phyloP scores from a whole-genome alignment of 2,329 filamentous ascomycete genomes.

The Trichoderma guizhouense region DNA sequence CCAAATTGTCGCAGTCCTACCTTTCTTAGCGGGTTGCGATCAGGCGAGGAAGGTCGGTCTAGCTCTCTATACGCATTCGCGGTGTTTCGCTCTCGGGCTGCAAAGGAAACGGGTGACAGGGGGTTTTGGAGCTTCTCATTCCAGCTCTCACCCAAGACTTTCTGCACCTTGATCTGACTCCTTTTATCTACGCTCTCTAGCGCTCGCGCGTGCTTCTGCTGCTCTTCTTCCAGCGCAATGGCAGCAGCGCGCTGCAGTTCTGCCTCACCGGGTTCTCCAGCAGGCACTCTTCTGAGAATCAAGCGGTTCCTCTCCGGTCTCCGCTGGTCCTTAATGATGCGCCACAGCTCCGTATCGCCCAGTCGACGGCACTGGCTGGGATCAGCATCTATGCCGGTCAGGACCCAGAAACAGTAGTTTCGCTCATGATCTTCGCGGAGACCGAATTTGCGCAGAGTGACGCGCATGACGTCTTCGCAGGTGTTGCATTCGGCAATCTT shows the following conservation, averaged over 20 bases:
- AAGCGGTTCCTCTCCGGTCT: conserved; percentile 85
- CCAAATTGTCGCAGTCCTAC: conserved; percentile 75
- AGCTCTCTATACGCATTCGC: conserved; percentile 57
- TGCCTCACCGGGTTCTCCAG: conserved; percentile 80
- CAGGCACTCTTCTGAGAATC: conserved; percentile 88
- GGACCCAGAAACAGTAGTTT: conserved; percentile 95
- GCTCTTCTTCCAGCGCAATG: conserved; percentile 84
- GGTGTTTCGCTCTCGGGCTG: conserved; percentile 66
- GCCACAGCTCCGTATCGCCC: conserved; percentile 82
- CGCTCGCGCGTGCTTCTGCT: conserved; percentile 64
- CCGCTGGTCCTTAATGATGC: conserved; percentile 82
- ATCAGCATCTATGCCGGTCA: conserved; percentile 81
- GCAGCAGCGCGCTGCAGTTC: conserved; percentile 84
- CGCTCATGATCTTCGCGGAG: conserved; percentile 87
- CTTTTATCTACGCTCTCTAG: conserved; percentile 66
- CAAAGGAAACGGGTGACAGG: conserved; percentile 73
- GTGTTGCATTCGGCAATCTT: conserved; percentile 89
- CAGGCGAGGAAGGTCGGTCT: conserved; percentile 52
- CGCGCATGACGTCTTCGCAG: conserved; percentile 87
- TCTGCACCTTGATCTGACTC: conserved; percentile 83
- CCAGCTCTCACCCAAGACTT: conserved; percentile 84
- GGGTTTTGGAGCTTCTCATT: conserved; percentile 77
- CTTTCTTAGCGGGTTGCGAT: conserved; percentile 47
- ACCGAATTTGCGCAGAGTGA: conserved; percentile 82
- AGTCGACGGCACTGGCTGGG: conserved; percentile 77